Evolutionary conservation across 306 rosid species (phyloP).

Genomic region (Castanopsis chinensis): DNA sequence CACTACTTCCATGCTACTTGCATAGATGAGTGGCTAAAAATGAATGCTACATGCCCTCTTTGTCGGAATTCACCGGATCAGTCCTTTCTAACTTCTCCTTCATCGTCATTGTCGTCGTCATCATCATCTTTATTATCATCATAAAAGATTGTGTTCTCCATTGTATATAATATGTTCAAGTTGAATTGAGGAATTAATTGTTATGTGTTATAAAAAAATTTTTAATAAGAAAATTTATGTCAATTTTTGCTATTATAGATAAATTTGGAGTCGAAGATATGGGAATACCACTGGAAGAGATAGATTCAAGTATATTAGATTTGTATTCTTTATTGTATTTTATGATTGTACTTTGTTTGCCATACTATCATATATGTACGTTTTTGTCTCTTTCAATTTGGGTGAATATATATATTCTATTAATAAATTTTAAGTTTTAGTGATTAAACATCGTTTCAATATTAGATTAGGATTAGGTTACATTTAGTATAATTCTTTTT

Average conservation of each 20-base stretch:
- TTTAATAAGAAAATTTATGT: not conserved
- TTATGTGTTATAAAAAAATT: not conserved
- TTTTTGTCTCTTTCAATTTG: too few species aligned
- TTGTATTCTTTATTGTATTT: not conserved
- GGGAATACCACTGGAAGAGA: not conserved
- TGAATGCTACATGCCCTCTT: constrained; percentile 68
- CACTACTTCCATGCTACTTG: constrained; percentile 68
- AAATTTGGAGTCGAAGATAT: not conserved
- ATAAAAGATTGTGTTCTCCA: not conserved
- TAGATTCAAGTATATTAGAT: not conserved
- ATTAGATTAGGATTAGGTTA: too few species aligned
- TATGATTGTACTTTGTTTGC: too few species aligned
- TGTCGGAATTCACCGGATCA: constrained; percentile 55
- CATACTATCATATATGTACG: too few species aligned
- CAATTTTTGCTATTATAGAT: not conserved
- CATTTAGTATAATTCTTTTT: too few species aligned
- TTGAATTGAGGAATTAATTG: not conserved
- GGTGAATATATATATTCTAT: too few species aligned
- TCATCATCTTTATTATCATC: not conserved
- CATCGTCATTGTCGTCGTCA: constrained; percentile 27
- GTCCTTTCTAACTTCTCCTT: constrained; percentile 12
- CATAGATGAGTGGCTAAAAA: constrained; percentile 70
- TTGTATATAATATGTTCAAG: not conserved
- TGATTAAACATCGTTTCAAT: too few species aligned
- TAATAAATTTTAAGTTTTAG: too few species aligned